phyloP scores from a whole-genome alignment of 1,284 basidiomycete genomes.

The Tetrapyrgos nigripes region DNA sequence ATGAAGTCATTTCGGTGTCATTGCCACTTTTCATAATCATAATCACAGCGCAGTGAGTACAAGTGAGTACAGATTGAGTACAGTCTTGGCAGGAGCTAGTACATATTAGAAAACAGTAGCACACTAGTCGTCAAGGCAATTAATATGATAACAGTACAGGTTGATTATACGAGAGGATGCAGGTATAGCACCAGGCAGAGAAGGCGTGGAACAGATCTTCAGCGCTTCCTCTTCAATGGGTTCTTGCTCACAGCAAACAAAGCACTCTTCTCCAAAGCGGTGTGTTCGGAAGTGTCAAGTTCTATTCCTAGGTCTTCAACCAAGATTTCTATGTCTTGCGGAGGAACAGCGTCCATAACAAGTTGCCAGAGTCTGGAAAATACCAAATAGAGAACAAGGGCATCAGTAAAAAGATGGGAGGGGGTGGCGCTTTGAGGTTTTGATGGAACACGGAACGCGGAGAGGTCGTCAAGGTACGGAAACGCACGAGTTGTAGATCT shows the following conservation, averaged over 20 bases:
- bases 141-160: no score
- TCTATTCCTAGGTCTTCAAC: constrained; percentile 81
- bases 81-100: no score
- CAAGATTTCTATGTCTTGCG: constrained; percentile 65
- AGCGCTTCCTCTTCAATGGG: constrained; percentile 49
- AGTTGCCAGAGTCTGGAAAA: constrained; percentile 72
- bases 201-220: background rate
- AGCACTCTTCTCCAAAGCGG: constrained; percentile 55
- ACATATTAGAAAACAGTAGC: no score
- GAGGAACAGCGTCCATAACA: constrained; percentile 68
- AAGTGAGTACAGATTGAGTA: no score
- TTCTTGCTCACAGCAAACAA: constrained; percentile 47
- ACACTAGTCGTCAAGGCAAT: no score
- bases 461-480: background rate
- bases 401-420: background rate
- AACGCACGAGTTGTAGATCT: constrained; percentile 71
- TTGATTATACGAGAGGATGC: no score
- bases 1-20: no score
- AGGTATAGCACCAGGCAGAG: no score
- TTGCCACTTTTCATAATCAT: no score
- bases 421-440: background rate
- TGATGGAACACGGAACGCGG: background rate
- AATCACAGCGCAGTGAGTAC: no score
- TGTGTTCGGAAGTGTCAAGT: constrained; percentile 71
- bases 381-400: background rate